A percentile compares a stretch with the other conserved stretches of the same genome.
phyloP scores from a whole-genome alignment of 768 basidiomycete species.

The Hemileccinum impolitum region DNA sequence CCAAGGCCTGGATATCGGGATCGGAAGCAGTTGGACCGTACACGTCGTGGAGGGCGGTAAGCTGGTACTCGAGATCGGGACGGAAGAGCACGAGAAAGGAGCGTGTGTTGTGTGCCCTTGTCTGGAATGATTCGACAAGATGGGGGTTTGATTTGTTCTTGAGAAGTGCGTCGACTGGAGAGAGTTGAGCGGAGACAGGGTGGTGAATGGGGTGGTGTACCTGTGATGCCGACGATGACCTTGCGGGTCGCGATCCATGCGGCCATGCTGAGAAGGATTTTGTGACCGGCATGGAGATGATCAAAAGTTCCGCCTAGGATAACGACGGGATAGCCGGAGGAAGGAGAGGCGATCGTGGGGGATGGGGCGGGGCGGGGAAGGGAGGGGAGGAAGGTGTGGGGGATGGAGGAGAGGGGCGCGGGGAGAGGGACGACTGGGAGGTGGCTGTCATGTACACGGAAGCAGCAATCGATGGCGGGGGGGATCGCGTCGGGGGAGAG shows the following conservation, averaged over 20 bases:
- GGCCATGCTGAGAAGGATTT: conserved; percentile 91
- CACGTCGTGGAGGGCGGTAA: conserved; percentile 78
- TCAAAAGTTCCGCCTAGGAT: conserved; percentile 96
- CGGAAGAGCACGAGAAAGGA: conserved; percentile 70
- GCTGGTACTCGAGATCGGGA: conserved; percentile 58
- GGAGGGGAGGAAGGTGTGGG: conserved; percentile 21
- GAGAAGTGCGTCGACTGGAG: conserved; percentile 65
- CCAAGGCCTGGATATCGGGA: conserved; percentile 83
- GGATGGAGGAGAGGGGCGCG: conserved; percentile 36
- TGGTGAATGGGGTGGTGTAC: conserved; percentile 36
- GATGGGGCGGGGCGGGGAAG: conserved; percentile 5
- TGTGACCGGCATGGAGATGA: conserved; percentile 96
- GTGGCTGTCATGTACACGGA: conserved; percentile 46
- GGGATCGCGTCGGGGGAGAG: conserved; percentile 42
- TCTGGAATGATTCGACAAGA: conserved; percentile 58
- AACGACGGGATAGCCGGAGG: conserved; percentile 56
- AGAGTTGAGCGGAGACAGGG: conserved; percentile 10
- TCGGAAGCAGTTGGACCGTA: conserved; percentile 91
- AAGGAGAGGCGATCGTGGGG: neutral
- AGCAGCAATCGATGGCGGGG: conserved; percentile 39
- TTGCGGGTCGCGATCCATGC: conserved; percentile 77
- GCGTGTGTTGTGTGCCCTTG: conserved; percentile 56
- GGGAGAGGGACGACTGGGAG: conserved; percentile 38
- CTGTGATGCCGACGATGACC: conserved; percentile 87
- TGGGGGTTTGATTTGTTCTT: conserved; percentile 67